Base-by-base conservation (phyloP, 2,329 filamentous ascomycete genomes). In the Xenoacremonium recifei region DNA sequence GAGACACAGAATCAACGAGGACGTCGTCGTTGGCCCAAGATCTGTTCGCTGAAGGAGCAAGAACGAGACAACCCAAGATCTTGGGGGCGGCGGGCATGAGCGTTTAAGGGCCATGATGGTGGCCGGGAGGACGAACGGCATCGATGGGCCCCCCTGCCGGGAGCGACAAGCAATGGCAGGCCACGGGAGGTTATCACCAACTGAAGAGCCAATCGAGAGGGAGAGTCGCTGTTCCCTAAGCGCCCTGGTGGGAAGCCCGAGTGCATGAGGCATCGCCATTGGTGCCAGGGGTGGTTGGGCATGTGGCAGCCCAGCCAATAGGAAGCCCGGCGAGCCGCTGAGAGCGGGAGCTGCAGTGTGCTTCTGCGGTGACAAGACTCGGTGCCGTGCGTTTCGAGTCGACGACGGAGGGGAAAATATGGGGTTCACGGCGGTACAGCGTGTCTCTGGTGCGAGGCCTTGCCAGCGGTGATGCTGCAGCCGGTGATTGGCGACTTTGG, bases 211-310 rank as follows among this genome's bases (percentile, higher is more conserved):
- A 64, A 64, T 64, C 31, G 53, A 35, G 43, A 37, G 36, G 48
- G 49, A 38, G 43, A 36, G 45, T 53, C 49, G 42, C 52, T 41
- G 37, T 17, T 39, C 33, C 47, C 50, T 64, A 64, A 65, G 62
- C 62, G 62, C 62, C 60, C 54, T 47, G 49, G 53, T 55, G 49
- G 47, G 42, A 48, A 45, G 37, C 42, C 40, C 42, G 37, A 43
- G 45, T 32, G 35, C 21, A 37, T 42, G 48, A 40, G 35, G 45
- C 39, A 42, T 39, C 35, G 40, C 51, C 45, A 64, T 64, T 64
- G 61, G 61, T 37, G 46, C 21, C 20, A 19, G 12, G 29, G 40
- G 46, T 43, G 45, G 49, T 33, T 51, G 50, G 44, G 33, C 21
- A 43, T 42, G 40, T 47, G 43, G 30, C 5, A 27, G 17, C 11